Conservation (phyloP, 495 filamentous ascomycete species). For the Clohesyomyces aquaticus region DNA sequence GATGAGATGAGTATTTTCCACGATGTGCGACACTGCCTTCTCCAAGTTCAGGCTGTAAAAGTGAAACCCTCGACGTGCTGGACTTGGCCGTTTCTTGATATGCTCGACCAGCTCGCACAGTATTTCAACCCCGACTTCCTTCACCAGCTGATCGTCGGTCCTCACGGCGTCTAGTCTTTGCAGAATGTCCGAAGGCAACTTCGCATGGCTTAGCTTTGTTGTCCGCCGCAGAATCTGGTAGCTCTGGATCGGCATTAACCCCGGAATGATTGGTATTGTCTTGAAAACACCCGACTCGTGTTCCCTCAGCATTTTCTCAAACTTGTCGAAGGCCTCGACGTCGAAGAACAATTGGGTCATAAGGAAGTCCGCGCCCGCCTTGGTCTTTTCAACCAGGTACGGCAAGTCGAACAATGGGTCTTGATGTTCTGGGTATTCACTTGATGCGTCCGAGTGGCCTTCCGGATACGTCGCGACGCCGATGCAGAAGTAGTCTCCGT, state of each 20-base stretch:
- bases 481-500: conserved; percentile 96
- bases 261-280: conserved; percentile 87
- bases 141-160: conserved; percentile 90
- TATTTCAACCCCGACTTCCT: conserved; percentile 66
- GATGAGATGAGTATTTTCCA: conserved; percentile 85
- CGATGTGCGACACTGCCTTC: conserved; percentile 90
- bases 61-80: conserved; percentile 77
- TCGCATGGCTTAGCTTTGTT: conserved; percentile 92
- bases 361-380: conserved; percentile 94
- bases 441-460: conserved; percentile 87
- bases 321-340: conserved; percentile 74
- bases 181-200: conserved; percentile 71
- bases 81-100: conserved; percentile 65
- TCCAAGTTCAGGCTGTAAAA: conserved; percentile 98
- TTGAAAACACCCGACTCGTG: conserved; percentile 87
- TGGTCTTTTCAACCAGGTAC: conserved; percentile 86
- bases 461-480: conserved; percentile 95
- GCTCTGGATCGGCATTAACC: conserved; percentile 95
- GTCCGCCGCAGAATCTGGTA: conserved; percentile 94
- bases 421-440: conserved; percentile 69
- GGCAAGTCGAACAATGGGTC: conserved; percentile 79
- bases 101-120: conserved; percentile 69
- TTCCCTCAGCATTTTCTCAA: conserved; percentile 75
- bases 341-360: conserved; percentile 99
- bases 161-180: conserved; percentile 75